These are phyloP conservation scores for Ogataea paraovalis DNA, from an alignment of 805 yeast species.

Conservation along the genomic window DNA sequence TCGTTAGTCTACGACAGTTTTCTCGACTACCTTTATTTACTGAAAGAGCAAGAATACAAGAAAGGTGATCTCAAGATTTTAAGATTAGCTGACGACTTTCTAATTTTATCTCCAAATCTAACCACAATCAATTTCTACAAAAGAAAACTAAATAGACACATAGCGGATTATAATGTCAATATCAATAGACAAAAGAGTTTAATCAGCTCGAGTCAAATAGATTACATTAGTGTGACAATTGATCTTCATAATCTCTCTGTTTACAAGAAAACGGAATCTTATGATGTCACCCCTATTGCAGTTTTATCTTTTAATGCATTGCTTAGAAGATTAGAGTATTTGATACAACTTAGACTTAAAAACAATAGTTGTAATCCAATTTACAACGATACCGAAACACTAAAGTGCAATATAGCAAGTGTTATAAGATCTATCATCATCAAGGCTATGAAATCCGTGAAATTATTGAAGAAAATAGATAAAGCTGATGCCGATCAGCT, in stretches of 20 bases:
- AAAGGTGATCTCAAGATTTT: constrained; percentile 34
- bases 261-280: constrained; percentile 29
- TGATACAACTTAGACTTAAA: constrained; percentile 32
- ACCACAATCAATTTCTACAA: constrained; percentile 30
- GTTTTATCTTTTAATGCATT: constrained; percentile 17
- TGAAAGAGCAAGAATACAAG: constrained; percentile 4
- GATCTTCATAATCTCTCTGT: constrained; percentile 32
- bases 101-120: constrained; percentile 53
- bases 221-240: constrained; percentile 42
- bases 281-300: constrained; percentile 10
- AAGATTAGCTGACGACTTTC: constrained; percentile 81
- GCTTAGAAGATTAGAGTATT: constrained; percentile 21
- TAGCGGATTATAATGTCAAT: constrained; percentile 39
- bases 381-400: constrained; percentile 19
- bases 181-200: constrained; percentile 39
- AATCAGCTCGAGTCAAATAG: constrained; percentile 18
- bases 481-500: constrained; percentile 3
- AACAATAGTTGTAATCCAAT: constrained; percentile 26
- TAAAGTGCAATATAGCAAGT: constrained; percentile 15
- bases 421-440: constrained; percentile 16
- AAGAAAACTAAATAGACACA: constrained; percentile 32
- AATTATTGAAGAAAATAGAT: constrained; percentile 7
- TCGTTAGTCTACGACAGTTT: constrained; percentile 67
- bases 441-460: constrained; percentile 18
- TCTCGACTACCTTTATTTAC: constrained; percentile 34